phyloP scores from a whole-genome alignment of 208 protist species.

The Crithidia brevicula region DNA sequence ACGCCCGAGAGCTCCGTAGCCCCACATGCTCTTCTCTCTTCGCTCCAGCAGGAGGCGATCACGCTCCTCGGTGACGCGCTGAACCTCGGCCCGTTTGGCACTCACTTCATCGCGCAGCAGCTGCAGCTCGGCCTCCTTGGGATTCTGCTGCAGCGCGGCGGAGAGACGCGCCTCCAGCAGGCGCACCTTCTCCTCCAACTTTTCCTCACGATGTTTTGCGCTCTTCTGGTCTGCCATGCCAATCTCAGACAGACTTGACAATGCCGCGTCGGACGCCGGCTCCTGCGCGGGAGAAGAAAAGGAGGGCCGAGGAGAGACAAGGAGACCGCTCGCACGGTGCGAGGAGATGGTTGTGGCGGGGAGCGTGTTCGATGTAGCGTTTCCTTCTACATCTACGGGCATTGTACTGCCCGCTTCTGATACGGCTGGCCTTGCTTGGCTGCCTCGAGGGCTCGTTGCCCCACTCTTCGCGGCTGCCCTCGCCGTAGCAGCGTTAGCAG shows the following conservation, averaged over 20 bases:
- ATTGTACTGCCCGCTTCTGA: not conserved
- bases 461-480: not conserved
- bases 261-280: not conserved
- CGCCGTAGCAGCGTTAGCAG: not conserved
- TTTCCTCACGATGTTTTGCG: not conserved
- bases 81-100: slow-evolving; percentile 30
- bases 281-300: not conserved
- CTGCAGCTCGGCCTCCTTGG: slow-evolving; percentile 41
- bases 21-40: slow-evolving; percentile 14
- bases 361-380: not conserved
- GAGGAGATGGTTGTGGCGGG: not conserved
- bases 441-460: not conserved
- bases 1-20: not conserved
- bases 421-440: not conserved
- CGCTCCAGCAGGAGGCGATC: slow-evolving; percentile 29
- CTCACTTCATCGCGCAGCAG: slow-evolving; percentile 46
- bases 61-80: slow-evolving; percentile 34
- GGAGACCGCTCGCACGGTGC: not conserved
- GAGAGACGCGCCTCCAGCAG: slow-evolving; percentile 38
- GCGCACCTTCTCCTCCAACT: slow-evolving; percentile 27
- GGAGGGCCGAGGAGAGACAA: not conserved
- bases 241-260: too few species aligned
- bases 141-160: slow-evolving; percentile 36
- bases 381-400: not conserved
- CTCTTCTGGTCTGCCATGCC: too few species aligned